A percentile compares a stretch with the other conserved stretches of the same genome.
Evolutionary conservation across 441 rosid genomes (phyloP).

Genomic region (Rhodomyrtus psidioides): DNA sequence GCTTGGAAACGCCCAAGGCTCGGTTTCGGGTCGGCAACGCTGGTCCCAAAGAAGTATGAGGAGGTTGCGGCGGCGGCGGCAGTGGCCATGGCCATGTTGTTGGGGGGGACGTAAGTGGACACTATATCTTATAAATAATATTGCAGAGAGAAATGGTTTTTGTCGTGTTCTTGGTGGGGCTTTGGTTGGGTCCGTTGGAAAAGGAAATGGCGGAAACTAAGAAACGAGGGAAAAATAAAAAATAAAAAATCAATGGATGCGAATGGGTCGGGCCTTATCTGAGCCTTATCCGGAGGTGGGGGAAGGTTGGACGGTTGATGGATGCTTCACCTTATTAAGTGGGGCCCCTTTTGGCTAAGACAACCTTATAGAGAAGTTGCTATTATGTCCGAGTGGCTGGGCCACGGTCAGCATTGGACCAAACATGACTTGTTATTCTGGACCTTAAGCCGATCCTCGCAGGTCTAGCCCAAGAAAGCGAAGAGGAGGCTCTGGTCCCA

Average conservation of each 20-base stretch:
- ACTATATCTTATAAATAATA: no score
- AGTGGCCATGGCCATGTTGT: neutral
- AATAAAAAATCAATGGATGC: neutral
- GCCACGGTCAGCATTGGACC: neutral
- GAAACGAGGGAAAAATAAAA: neutral
- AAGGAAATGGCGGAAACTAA: neutral
- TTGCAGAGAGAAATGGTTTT: neutral
- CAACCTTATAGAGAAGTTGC: neutral
- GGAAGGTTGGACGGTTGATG: constrained; percentile 19
- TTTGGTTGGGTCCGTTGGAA: neutral
- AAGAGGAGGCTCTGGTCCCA: neutral
- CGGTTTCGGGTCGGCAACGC: constrained; percentile 16
- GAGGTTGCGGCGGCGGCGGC: constrained; percentile 27
- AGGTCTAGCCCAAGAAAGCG: neutral
- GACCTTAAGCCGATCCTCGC: neutral
- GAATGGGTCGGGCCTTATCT: constrained; percentile 29
- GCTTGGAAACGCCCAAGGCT: constrained; percentile 43
- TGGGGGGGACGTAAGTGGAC: neutral
- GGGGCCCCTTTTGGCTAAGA: neutral
- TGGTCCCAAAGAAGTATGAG: constrained; percentile 47
- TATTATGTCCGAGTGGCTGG: neutral
- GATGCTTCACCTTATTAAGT: constrained; percentile 17
- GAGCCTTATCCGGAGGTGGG: constrained; percentile 27
- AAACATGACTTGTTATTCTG: neutral
- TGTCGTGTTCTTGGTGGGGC: neutral